A percentile compares a stretch with the other conserved stretches of the same genome.
phyloP scores from a whole-genome alignment of 306 rosid genomes.

The Oxytropis ochrocephala region DNA sequence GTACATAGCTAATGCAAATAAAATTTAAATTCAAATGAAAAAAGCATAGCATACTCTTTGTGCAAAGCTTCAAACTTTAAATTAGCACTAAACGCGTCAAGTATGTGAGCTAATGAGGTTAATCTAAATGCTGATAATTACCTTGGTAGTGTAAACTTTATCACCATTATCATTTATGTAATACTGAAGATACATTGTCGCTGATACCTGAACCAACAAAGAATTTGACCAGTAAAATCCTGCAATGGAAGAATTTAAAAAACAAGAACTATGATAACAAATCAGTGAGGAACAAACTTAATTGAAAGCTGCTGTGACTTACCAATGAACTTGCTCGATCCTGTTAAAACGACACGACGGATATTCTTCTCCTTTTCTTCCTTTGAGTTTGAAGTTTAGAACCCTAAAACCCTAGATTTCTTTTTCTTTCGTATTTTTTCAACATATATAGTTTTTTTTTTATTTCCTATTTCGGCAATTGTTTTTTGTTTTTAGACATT shows the following conservation, averaged over 20 bases:
- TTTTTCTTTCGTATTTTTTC: too few species aligned
- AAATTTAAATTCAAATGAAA: background rate
- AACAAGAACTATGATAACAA: background rate
- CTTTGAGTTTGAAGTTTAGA: background rate
- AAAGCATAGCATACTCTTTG: background rate
- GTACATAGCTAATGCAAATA: background rate
- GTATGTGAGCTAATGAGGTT: background rate
- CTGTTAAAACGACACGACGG: background rate
- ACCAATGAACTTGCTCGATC: background rate
- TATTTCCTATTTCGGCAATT: too few species aligned
- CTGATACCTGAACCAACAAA: background rate
- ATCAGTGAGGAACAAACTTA: background rate
- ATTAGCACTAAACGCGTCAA: background rate
- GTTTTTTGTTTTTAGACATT: too few species aligned
- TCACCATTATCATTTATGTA: slow-evolving; percentile 34
- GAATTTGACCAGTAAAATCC: background rate
- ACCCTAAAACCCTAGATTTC: background rate
- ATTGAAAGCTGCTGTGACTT: background rate
- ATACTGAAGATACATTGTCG: slow-evolving; percentile 28
- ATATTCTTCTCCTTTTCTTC: background rate
- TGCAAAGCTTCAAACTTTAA: background rate
- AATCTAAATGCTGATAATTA: slow-evolving; percentile 5
- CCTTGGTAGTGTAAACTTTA: slow-evolving; percentile 29
- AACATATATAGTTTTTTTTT: too few species aligned
- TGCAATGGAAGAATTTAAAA: background rate